Evolutionary conservation across 768 basidiomycete genomes (phyloP).

Genomic region (Naganishia friedmannii): DNA sequence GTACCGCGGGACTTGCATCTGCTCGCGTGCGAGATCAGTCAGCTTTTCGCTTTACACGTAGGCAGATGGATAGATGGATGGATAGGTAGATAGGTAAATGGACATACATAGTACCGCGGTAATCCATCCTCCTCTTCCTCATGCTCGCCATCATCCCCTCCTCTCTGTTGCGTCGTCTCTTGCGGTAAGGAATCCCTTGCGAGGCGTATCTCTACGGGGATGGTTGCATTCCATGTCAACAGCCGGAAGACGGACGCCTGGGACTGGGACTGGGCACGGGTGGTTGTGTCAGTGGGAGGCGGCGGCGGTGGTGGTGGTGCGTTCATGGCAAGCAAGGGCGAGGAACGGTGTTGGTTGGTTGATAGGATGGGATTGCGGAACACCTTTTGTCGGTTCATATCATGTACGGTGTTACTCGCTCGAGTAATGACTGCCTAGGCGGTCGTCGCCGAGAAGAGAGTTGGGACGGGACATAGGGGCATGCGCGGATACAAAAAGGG

Average conservation of each 20-base stretch:
- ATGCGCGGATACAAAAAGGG: too few species aligned
- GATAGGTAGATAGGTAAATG: too few species aligned
- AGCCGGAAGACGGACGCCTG: constrained; percentile 19
- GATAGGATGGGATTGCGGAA: background rate
- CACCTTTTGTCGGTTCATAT: too few species aligned
- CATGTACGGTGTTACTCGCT: too few species aligned
- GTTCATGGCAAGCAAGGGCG: background rate
- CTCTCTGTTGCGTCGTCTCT: background rate
- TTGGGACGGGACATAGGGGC: too few species aligned
- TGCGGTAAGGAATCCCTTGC: background rate
- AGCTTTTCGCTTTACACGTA: too few species aligned
- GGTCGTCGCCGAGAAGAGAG: background rate
- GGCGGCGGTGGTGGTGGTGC: background rate
- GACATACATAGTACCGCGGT: constrained; percentile 31
- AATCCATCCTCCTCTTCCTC: constrained; percentile 19
- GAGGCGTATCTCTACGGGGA: constrained; percentile 23
- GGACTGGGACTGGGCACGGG: constrained; percentile 7
- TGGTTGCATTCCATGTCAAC: constrained; percentile 19
- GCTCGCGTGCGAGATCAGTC: background rate
- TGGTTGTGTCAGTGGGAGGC: background rate
- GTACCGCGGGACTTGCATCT: constrained; percentile 73
- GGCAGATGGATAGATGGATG: background rate
- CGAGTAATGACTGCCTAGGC: too few species aligned
- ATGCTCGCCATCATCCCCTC: constrained; percentile 1
- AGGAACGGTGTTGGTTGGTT: background rate